phyloP scores from a whole-genome alignment of 2,329 filamentous ascomycete species.

The Bipolaris bicolor region DNA sequence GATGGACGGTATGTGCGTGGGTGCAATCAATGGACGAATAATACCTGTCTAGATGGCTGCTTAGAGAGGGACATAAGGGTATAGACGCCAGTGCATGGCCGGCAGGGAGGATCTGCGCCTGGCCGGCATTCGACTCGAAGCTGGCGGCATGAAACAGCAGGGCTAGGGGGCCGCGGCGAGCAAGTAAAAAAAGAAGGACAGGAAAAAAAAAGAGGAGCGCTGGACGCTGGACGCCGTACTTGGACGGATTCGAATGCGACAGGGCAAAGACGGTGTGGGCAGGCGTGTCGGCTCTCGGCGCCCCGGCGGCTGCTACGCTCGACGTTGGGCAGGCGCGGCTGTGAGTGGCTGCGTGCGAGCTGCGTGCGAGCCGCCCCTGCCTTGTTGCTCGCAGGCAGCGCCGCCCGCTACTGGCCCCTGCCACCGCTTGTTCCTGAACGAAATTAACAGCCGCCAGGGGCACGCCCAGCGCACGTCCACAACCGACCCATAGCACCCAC shows the following conservation, averaged over 20 bases:
- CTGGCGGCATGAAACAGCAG: constrained; percentile 45
- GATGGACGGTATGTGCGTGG: constrained; percentile 13
- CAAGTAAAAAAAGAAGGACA: constrained; percentile 10
- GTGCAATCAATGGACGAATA: too few species aligned
- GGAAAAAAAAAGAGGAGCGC: neutral
- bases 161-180: constrained; percentile 23
- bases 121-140: constrained; percentile 37
- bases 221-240: neutral
- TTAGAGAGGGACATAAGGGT: constrained; percentile 6
- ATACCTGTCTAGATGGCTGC: too few species aligned
- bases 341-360: constrained; percentile 34
- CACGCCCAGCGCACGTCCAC: constrained; percentile 11
- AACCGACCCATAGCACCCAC: constrained; percentile 17
- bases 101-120: constrained; percentile 43
- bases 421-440: constrained; percentile 35
- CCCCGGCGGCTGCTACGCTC: constrained; percentile 27
- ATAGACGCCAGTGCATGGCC: constrained; percentile 36
- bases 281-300: constrained; percentile 5
- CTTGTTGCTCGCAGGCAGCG: neutral
- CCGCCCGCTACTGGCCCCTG: constrained; percentile 35
- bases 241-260: neutral
- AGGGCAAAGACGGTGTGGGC: constrained; percentile 1
- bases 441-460: constrained; percentile 48
- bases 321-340: constrained; percentile 15
- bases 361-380: constrained; percentile 22